Evolutionary conservation across 177 flowering plant species (phyloP).

Genomic region (Vitis hybrid): DNA sequence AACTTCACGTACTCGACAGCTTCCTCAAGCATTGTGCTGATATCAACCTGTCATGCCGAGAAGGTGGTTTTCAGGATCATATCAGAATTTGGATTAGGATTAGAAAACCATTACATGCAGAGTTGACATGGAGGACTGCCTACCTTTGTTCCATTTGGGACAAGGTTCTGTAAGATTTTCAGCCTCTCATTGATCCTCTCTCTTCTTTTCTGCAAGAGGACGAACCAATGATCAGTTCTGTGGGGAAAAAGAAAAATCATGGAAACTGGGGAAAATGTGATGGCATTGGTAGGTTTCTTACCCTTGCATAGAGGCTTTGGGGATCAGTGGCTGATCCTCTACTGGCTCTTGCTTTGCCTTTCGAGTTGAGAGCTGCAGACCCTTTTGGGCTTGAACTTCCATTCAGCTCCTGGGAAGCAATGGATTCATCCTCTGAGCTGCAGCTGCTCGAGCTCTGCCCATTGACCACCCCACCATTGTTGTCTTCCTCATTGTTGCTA

Average conservation of each 20-base stretch:
- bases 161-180: constrained; percentile 74
- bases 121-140: not conserved
- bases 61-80: not conserved
- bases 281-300: constrained; percentile 7
- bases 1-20: constrained; percentile 96
- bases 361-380: constrained; percentile 18
- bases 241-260: not conserved
- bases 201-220: constrained; percentile 72
- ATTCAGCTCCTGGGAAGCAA: constrained; percentile 21
- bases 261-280: not conserved
- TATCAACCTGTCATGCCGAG: constrained; percentile 64
- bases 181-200: constrained; percentile 87
- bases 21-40: constrained; percentile 99
- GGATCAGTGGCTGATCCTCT: constrained; percentile 52
- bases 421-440: constrained; percentile 33
- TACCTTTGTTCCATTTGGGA: constrained; percentile 97
- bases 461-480: constrained; percentile 14
- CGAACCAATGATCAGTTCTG: not conserved
- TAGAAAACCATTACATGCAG: not conserved
- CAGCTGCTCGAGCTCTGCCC: constrained; percentile 29
- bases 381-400: constrained; percentile 23
- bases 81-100: not conserved
- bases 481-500: constrained; percentile 20
- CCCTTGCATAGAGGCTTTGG: constrained; percentile 63
- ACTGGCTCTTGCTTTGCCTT: constrained; percentile 38